Conservation (phyloP, 768 basidiomycete species). For the Infundibulicybe gibba region DNA sequence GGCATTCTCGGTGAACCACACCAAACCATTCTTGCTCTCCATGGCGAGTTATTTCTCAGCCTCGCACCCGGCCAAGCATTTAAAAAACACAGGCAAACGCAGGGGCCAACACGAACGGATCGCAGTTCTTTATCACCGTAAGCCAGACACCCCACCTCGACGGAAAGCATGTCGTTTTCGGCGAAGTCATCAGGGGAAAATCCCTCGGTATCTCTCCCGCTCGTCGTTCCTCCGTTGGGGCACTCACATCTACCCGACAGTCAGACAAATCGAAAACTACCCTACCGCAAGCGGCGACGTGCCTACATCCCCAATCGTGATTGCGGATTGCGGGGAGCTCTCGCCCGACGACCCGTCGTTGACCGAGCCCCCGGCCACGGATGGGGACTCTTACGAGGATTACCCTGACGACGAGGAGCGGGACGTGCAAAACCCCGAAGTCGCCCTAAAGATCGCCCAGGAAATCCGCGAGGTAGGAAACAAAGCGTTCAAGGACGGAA, state of each 20-base stretch:
- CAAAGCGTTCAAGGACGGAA: slow-evolving; percentile 72
- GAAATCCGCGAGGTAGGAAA: slow-evolving; percentile 79
- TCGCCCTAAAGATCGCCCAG: slow-evolving; percentile 69
- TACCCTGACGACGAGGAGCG: slow-evolving; percentile 84
- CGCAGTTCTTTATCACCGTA: slow-evolving; percentile 92
- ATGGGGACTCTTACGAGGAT: slow-evolving; percentile 78
- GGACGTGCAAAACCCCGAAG: slow-evolving; percentile 65
- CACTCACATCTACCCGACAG: slow-evolving; percentile 23
- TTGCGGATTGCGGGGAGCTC: slow-evolving; percentile 80
- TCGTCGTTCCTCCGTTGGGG: neutral
- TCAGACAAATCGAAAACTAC: slow-evolving; percentile 76
- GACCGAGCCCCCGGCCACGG: slow-evolving; percentile 30
- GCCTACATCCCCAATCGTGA: slow-evolving; percentile 66
- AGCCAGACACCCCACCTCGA: slow-evolving; percentile 73
- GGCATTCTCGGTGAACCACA: too few relatives aligned
- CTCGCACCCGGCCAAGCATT: too few relatives aligned
- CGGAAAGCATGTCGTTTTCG: slow-evolving; percentile 81
- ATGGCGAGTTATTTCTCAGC: slow-evolving; percentile 42
- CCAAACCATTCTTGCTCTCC: too few relatives aligned
- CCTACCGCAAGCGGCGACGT: slow-evolving; percentile 73
- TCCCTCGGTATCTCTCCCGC: slow-evolving; percentile 49
- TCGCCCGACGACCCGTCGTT: slow-evolving; percentile 65
- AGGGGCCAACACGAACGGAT: slow-evolving; percentile 75
- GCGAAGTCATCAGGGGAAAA: slow-evolving; percentile 85
- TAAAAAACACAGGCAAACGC: slow-evolving; percentile 70